A percentile compares a stretch with the other conserved stretches of the same genome.
phyloP scores from a whole-genome alignment of 306 rosid genomes.

The Canavalia gladiata region DNA sequence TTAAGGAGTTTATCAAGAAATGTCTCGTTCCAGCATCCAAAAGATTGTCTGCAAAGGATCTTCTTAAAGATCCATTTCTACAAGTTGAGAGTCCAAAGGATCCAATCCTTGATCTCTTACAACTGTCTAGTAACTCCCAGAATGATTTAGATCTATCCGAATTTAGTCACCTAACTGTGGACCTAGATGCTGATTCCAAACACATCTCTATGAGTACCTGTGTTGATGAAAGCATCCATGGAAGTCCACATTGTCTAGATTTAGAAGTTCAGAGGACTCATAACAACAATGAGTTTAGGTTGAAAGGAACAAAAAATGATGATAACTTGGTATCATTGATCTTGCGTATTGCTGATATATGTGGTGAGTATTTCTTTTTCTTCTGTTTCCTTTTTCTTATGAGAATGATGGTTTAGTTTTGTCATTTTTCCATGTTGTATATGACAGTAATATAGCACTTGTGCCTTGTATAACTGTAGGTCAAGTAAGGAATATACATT shows the following conservation, averaged over 20 bases:
- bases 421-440: not conserved
- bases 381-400: not conserved
- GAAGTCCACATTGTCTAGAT: conserved; percentile 53
- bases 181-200: conserved; percentile 68
- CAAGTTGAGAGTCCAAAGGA: conserved; percentile 65
- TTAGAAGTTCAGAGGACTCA: conserved; percentile 63
- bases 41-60: conserved; percentile 78
- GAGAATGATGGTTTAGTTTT: not conserved
- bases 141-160: conserved; percentile 45
- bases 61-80: conserved; percentile 77
- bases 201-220: conserved; percentile 55
- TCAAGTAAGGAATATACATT: conserved; percentile 67
- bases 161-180: conserved; percentile 66
- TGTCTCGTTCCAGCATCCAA: conserved; percentile 72
- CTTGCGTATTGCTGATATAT: conserved; percentile 67
- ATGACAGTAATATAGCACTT: conserved; percentile 5
- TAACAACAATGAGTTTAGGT: conserved; percentile 66
- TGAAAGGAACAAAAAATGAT: conserved; percentile 66
- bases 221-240: conserved; percentile 62
- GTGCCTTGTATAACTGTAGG: conserved; percentile 53
- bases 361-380: conserved; percentile 49
- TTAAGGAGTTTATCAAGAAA: conserved; percentile 73
- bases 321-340: conserved; percentile 66
- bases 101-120: conserved; percentile 55
- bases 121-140: conserved; percentile 49